Percentiles rank a stretch among this genome's conserved stretches.
Conservation (phyloP, 2,329 filamentous ascomycete genomes). For the Pezicula carpinea region DNA sequence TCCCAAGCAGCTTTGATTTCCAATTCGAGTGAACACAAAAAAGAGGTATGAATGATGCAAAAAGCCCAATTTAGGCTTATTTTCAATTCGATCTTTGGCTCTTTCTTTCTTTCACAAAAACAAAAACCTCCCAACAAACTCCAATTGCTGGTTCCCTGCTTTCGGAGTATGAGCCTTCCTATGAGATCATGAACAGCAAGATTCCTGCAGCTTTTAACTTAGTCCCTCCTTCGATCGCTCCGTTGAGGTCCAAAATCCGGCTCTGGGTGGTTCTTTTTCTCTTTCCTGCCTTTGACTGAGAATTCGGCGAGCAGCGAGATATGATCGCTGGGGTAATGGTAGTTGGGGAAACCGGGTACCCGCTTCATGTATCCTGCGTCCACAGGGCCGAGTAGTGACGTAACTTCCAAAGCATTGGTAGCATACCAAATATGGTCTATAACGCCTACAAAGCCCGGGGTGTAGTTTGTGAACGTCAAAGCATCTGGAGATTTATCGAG, state of each 20-base stretch:
- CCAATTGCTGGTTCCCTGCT: no score
- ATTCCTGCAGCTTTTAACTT: background rate
- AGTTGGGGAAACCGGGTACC: conserved; percentile 71
- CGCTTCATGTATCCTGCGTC: conserved; percentile 66
- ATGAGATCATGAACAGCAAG: no score
- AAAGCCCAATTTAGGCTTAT: no score
- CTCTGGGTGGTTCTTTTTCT: conserved; percentile 25
- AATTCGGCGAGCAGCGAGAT: conserved; percentile 66
- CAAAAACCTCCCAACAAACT: no score
- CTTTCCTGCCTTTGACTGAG: conserved; percentile 60
- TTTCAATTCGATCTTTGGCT: no score
- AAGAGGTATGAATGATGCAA: no score
- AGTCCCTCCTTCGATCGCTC: conserved; percentile 7
- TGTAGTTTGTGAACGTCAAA: conserved; percentile 93
- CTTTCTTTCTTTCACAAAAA: no score
- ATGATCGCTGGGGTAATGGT: conserved; percentile 72
- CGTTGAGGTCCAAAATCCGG: conserved; percentile 29
- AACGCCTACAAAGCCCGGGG: conserved; percentile 83
- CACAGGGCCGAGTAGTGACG: conserved; percentile 62
- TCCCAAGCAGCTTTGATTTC: no score
- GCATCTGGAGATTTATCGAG: conserved; percentile 80
- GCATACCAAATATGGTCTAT: conserved; percentile 99
- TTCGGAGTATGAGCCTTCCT: no score
- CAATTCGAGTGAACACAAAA: no score
- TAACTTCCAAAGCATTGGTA: conserved; percentile 66